phyloP scores from a whole-genome alignment of 257 asterid species.

The Salvia rosmarinus region DNA sequence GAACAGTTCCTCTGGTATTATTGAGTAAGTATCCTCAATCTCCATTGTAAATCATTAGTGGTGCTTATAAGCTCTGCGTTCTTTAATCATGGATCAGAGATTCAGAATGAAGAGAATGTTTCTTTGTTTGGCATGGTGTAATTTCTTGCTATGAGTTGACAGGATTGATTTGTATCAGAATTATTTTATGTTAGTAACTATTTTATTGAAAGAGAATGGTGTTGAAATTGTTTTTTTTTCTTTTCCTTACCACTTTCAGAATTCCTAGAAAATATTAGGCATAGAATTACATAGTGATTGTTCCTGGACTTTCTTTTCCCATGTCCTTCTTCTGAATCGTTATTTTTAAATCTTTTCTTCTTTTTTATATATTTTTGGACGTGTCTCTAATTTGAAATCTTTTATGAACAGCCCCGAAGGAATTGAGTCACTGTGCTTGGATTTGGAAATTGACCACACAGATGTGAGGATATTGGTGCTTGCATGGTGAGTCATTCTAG shows the following conservation, averaged over 20 bases:
- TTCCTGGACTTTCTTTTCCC: neutral
- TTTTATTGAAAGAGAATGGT: conserved; percentile 8
- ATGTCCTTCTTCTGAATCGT: neutral
- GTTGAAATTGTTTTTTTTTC: neutral
- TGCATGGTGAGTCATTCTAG: conserved; percentile 71
- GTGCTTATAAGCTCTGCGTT: neutral
- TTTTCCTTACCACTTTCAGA: neutral
- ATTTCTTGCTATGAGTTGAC: no score
- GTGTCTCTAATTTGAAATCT: conserved; percentile 31
- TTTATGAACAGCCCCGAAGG: conserved; percentile 79
- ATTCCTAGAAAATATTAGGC: neutral
- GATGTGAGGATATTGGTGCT: conserved; percentile 85
- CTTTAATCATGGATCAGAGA: neutral
- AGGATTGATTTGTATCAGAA: no score
- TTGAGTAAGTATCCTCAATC: conserved; percentile 64
- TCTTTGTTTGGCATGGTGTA: neutral
- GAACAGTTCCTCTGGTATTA: conserved; percentile 50
- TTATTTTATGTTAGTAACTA: no score
- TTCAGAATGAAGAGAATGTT: neutral
- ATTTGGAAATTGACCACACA: conserved; percentile 73
- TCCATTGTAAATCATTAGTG: conserved; percentile 8
- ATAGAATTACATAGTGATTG: neutral
- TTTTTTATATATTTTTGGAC: conserved; percentile 22
- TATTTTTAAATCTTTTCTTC: conserved; percentile 22
- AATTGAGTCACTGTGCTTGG: conserved; percentile 81